Evolutionary conservation across 805 yeast species (phyloP).

Genomic region (Kockiozyma suomiensis): DNA sequence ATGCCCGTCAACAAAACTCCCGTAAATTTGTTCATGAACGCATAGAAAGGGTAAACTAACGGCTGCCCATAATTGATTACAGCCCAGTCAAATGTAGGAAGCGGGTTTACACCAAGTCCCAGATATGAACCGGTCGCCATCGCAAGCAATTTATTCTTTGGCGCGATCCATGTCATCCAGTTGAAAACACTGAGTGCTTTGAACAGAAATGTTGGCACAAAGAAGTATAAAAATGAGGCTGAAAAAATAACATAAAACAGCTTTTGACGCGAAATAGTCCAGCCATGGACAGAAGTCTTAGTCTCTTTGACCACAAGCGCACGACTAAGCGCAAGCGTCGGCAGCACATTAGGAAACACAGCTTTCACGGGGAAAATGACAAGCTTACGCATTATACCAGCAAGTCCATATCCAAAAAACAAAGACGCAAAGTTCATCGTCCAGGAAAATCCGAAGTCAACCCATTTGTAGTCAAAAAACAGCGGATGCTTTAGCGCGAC

Average conservation of each 20-base stretch:
- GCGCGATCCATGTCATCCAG: conserved; percentile 63
- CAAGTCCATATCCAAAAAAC: conserved; percentile 67
- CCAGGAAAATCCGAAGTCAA: conserved; percentile 55
- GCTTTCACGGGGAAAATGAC: conserved; percentile 50
- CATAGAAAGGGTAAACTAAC: conserved; percentile 46
- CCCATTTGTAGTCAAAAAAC: conserved; percentile 37
- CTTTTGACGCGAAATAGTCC: conserved; percentile 58
- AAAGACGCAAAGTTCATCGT: conserved; percentile 58
- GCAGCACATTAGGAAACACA: conserved; percentile 57
- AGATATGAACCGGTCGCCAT: conserved; percentile 51
- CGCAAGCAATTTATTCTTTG: conserved; percentile 53
- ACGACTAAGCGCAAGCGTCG: conserved; percentile 53
- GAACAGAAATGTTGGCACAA: conserved; percentile 66
- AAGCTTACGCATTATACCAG: conserved; percentile 63
- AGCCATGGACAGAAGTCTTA: conserved; percentile 55
- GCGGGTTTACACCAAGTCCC: conserved; percentile 47
- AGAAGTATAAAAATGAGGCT: conserved; percentile 53
- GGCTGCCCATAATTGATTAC: conserved; percentile 11
- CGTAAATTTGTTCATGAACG: conserved; percentile 41
- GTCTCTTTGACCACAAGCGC: conserved; percentile 50
- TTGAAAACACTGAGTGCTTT: conserved; percentile 60
- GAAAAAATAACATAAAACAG: conserved; percentile 53
- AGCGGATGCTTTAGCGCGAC: conserved; percentile 10
- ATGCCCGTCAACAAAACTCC: conserved; percentile 44
- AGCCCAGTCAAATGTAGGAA: conserved; percentile 50